Evolutionary conservation across 345 rosid genomes (phyloP), one percentile per base, ranked within the genome.

Genomic region (Bretschneidera sinensis): DNA sequence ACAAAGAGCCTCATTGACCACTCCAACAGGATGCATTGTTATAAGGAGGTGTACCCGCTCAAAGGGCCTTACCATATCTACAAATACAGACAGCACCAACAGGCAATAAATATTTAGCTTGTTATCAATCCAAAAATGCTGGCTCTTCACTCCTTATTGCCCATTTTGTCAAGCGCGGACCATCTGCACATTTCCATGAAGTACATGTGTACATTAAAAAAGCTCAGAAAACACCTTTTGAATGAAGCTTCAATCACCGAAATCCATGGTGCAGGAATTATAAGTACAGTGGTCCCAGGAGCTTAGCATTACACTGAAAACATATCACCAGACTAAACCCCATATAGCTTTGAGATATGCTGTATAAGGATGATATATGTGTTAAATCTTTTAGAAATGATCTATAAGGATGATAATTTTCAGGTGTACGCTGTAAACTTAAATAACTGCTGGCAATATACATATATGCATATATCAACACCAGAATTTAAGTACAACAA

Each of bases 101-200:
- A 39, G 15, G 10, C 16, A 39, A 14, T 2, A 39, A 7, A 39
- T 1, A 39, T 39, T 39, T n/a, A 17, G 43, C 48, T 21, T 9
- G 16, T 23, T 48, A 33, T 48, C 16, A 17, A 51, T 65, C 48
- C 24, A 63, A 60, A 68, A 74, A 45, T n/a, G n/a, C n/a, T n/a
- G 31, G 57, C 21, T 49, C 33, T 35, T 31, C 43, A 34, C 73
- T 19, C 43, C 15, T 34, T 18, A 56, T 31, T 33, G 33, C 53
- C 24, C 57, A 1, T 45, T 43, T 43, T 20, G 63, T 83, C 82
- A 78, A 16, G 73, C 71, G 34, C 72, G 74, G 24, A 74, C 50
- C 76, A 66, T 66, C 83, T 80, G 82, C 77, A 64, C 31, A 47
- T 48, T 58, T 51, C 53, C 48, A 34, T 33, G 6, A 54, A n/a